Evolutionary conservation across 1,139 yeast genomes (phyloP).

Genomic region (Yamadazyma friedrichii): DNA sequence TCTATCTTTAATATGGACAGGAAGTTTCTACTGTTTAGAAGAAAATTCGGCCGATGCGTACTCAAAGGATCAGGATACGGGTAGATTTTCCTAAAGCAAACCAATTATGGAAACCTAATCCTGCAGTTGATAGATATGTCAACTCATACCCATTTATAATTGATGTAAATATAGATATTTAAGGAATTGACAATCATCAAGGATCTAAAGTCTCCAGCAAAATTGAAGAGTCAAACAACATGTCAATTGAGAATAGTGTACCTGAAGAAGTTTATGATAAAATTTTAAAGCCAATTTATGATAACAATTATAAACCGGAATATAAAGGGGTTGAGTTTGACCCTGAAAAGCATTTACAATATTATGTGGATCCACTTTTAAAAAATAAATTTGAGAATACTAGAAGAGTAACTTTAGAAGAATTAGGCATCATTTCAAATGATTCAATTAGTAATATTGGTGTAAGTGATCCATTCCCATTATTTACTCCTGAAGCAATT

Average conservation of each 20-base stretch:
- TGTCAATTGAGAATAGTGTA: not conserved
- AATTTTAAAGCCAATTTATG: conserved; percentile 1
- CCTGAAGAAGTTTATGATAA: not conserved
- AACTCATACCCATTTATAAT: too few relatives aligned
- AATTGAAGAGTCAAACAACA: too few relatives aligned
- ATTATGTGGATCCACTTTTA: conserved; percentile 26
- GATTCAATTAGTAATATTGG: conserved; percentile 49
- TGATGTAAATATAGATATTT: too few relatives aligned
- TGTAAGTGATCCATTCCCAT: conserved; percentile 55
- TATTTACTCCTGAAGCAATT: conserved; percentile 56
- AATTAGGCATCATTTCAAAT: conserved; percentile 35
- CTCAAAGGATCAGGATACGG: too few relatives aligned
- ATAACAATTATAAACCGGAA: not conserved
- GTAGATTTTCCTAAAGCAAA: too few relatives aligned
- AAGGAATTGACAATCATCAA: too few relatives aligned
- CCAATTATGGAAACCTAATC: too few relatives aligned
- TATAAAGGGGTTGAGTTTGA: conserved; percentile 27
- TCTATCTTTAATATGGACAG: too few relatives aligned
- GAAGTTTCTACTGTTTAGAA: too few relatives aligned
- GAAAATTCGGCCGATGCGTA: too few relatives aligned
- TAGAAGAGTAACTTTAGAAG: conserved; percentile 46
- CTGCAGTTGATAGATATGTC: too few relatives aligned
- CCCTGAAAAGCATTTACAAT: conserved; percentile 44
- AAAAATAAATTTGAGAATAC: conserved; percentile 29
- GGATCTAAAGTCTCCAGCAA: too few relatives aligned